phyloP scores from a whole-genome alignment of 2,329 filamentous ascomycete species.

The Fusarium gaditjirri region DNA sequence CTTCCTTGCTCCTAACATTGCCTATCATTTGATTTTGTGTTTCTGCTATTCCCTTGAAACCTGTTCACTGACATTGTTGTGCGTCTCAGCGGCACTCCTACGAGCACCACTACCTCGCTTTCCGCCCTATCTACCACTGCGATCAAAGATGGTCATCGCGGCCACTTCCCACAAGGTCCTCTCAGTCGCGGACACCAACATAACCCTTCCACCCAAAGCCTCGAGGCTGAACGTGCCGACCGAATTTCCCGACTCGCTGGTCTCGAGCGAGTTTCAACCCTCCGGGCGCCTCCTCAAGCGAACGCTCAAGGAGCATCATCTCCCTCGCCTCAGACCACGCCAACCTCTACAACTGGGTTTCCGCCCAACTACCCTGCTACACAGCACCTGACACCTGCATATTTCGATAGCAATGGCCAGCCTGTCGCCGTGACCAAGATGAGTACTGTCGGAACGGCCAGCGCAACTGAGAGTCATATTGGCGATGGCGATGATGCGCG shows the following conservation, averaged over 20 bases:
- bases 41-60: background rate
- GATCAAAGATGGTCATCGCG: constrained; percentile 95
- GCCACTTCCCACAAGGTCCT: constrained; percentile 70
- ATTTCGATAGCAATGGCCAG: constrained; percentile 82
- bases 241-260: constrained; percentile 94
- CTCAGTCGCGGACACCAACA: constrained; percentile 69
- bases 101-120: constrained; percentile 90
- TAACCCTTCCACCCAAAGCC: constrained; percentile 72
- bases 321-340: constrained; percentile 61
- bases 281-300: constrained; percentile 63
- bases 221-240: constrained; percentile 92
- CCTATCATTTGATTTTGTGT: constrained; percentile 1
- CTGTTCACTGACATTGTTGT: constrained; percentile 17
- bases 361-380: constrained; percentile 52
- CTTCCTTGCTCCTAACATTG: constrained; percentile 17
- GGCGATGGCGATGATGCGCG: constrained; percentile 65
- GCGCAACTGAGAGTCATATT: constrained; percentile 80
- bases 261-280: constrained; percentile 86
- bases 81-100: constrained; percentile 81
- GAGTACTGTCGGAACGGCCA: constrained; percentile 91
- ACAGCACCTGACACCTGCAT: constrained; percentile 68
- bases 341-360: constrained; percentile 60
- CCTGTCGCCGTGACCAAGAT: constrained; percentile 77
- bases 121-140: constrained; percentile 92
- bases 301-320: constrained; percentile 50